phyloP scores from a whole-genome alignment of 768 basidiomycete genomes.

The Gymnopilus dilepis region DNA sequence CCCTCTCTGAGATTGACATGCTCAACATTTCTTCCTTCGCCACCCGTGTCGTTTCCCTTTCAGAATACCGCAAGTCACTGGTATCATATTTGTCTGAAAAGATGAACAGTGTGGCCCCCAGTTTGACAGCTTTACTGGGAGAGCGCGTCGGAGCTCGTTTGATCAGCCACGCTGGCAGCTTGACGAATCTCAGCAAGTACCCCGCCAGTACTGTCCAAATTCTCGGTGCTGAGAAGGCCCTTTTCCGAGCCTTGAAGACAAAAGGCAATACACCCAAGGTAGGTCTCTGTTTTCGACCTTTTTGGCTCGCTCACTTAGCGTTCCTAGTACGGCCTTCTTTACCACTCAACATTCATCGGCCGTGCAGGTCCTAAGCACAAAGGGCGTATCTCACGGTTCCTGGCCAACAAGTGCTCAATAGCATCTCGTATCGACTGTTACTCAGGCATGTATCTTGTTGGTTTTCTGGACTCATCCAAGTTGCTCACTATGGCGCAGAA shows the following conservation, averaged over 20 bases:
- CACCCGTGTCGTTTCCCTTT: conserved; percentile 85
- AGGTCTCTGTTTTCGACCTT: conserved; percentile 17
- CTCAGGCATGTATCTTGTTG: conserved; percentile 60
- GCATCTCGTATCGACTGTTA: conserved; percentile 97
- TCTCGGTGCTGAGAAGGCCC: conserved; percentile 95
- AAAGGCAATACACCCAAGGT: conserved; percentile 99
- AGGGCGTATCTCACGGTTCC: conserved; percentile 97
- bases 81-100: conserved; percentile 90
- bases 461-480: background rate
- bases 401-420: conserved; percentile 98
- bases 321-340: conserved; percentile 91
- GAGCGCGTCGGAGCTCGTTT: conserved; percentile 92
- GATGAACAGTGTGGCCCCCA: conserved; percentile 97
- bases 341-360: conserved; percentile 96
- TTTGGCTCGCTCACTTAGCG: conserved; percentile 1
- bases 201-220: conserved; percentile 99
- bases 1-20: conserved; percentile 91
- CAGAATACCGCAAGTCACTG: conserved; percentile 92
- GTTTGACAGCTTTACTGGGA: conserved; percentile 86
- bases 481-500: conserved; percentile 46
- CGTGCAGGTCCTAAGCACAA: conserved; percentile 94
- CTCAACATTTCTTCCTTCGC: conserved; percentile 95
- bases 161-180: conserved; percentile 94
- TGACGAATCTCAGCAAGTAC: conserved; percentile 98
- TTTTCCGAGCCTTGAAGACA: conserved; percentile 97